Percentiles rank a stretch among this genome's conserved stretches.
Conservation (phyloP, 148 eudicot species). For the Polygonum aviculare region DNA sequence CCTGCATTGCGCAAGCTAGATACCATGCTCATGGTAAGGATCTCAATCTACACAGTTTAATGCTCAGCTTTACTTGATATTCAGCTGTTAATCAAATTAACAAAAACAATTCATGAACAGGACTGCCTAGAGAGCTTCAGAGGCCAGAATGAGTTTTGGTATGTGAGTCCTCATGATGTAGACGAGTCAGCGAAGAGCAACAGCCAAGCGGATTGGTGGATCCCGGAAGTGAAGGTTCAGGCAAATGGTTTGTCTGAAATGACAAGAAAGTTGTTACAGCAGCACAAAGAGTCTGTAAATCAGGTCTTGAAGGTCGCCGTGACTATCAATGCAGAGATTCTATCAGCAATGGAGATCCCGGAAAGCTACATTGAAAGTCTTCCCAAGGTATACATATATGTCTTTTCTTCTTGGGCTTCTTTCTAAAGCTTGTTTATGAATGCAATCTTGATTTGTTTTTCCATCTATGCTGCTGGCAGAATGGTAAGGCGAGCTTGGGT, state of each 20-base stretch:
- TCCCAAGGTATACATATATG: conserved; percentile 32
- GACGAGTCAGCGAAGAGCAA: conserved; percentile 30
- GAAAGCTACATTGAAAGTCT: conserved; percentile 45
- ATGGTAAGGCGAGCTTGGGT: conserved; percentile 12
- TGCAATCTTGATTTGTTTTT: background rate
- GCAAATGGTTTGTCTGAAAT: conserved; percentile 38
- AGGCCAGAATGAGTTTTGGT: conserved; percentile 40
- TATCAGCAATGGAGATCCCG: conserved; percentile 56
- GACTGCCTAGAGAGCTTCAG: conserved; percentile 43
- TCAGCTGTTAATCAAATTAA: background rate
- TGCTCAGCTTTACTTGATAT: no score
- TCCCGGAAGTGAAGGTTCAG: conserved; percentile 48
- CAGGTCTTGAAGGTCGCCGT: conserved; percentile 54
- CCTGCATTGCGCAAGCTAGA: conserved; percentile 66
- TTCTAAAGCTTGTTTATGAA: background rate
- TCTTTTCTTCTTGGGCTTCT: background rate
- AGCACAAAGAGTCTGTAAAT: conserved; percentile 48
- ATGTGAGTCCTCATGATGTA: conserved; percentile 30
- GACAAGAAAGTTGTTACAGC: conserved; percentile 33
- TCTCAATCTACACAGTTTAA: background rate
- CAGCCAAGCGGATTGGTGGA: conserved; percentile 45
- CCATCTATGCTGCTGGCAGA: background rate
- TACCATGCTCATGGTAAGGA: conserved; percentile 52
- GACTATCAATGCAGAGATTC: conserved; percentile 48
- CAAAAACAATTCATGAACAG: conserved; percentile 23